phyloP scores from a whole-genome alignment of 164 flowering plant genomes.

The Kalanchoe fedtschenkoi region DNA sequence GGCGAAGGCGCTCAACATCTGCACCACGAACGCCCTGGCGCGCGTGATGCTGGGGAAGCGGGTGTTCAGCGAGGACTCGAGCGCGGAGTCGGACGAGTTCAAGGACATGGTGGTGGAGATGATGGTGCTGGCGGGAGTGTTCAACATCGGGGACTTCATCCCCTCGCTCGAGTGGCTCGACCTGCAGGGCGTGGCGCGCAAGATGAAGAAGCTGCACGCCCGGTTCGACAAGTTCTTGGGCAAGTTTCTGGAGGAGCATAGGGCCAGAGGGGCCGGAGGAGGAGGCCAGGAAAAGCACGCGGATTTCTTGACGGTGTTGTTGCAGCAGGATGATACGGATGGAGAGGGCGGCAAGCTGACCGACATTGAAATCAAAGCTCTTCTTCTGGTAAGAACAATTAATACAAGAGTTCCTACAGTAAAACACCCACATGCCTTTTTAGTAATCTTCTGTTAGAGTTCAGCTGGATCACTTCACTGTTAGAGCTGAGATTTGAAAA shows the following conservation, averaged over 20 bases:
- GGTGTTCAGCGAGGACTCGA: slow-evolving; percentile 42
- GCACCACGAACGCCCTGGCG: slow-evolving; percentile 68
- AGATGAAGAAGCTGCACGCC: slow-evolving; percentile 71
- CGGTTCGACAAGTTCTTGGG: slow-evolving; percentile 53
- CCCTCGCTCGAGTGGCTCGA: slow-evolving; percentile 70
- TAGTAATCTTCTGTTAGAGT: no score
- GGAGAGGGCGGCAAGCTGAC: slow-evolving; percentile 47
- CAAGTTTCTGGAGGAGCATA: slow-evolving; percentile 49
- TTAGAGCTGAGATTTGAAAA: no score
- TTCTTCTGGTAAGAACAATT: slow-evolving; percentile 46
- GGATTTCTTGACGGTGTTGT: slow-evolving; percentile 41
- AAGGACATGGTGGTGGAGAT: slow-evolving; percentile 80
- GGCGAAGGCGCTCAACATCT: slow-evolving; percentile 49
- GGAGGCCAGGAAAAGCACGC: slow-evolving; percentile 9
- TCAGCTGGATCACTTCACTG: no score
- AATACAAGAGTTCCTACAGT: no score
- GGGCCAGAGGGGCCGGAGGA: slow-evolving; percentile 6
- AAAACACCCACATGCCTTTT: no score
- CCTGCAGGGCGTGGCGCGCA: slow-evolving; percentile 53
- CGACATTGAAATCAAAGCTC: slow-evolving; percentile 72
- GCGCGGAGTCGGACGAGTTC: slow-evolving; percentile 51
- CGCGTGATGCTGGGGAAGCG: slow-evolving; percentile 63
- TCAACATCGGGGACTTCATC: slow-evolving; percentile 73
- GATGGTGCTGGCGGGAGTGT: slow-evolving; percentile 71
- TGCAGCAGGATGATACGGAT: slow-evolving; percentile 35